A percentile compares a stretch with the other conserved stretches of the same genome.
Conservation (phyloP, 2,329 filamentous ascomycete species). For the Plenodomus biglobosus region DNA sequence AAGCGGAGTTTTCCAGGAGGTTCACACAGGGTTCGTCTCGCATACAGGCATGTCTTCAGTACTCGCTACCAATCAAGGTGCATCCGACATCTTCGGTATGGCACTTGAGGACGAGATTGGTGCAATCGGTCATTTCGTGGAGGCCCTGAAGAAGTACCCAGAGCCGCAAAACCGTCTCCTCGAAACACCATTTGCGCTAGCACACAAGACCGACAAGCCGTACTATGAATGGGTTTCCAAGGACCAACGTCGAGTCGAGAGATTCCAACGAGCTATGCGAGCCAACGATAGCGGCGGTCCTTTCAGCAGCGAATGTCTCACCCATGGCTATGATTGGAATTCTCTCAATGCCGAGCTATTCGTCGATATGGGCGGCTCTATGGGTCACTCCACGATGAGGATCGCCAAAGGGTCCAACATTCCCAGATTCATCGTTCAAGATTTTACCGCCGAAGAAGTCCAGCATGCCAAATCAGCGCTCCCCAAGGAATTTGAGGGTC, state of each 20-base stretch:
- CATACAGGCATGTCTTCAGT: constrained; percentile 11
- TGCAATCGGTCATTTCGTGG: constrained; percentile 3
- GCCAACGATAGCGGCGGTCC: constrained; percentile 7
- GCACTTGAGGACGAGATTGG: constrained; percentile 5
- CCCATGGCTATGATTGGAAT: constrained; percentile 3
- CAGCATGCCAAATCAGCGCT: constrained; percentile 12
- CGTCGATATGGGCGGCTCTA: constrained; percentile 24
- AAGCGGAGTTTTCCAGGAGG: constrained; percentile 16
- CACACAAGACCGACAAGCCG: constrained; percentile 11
- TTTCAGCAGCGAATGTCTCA: constrained; percentile 1
- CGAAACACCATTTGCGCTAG: constrained; percentile 8
- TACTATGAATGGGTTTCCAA: constrained; percentile 16
- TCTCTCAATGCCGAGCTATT: constrained; percentile 15
- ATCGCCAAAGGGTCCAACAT: constrained; percentile 15
- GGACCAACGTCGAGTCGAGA: constrained; percentile 1
- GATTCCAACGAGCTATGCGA: constrained; percentile 16
- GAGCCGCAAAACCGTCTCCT: constrained; percentile 6
- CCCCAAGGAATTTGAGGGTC: constrained; percentile 2
- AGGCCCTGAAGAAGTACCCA: constrained; percentile 7
- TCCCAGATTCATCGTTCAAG: constrained; percentile 20
- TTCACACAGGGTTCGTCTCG: constrained; percentile 6
- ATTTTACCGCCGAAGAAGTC: constrained; percentile 5
- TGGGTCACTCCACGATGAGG: constrained; percentile 14
- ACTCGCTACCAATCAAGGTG: constrained; percentile 1
- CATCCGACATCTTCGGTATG: constrained; percentile 1